phyloP scores from a whole-genome alignment of 129 eudicot genomes.

The Heracleum sosnowskyi region DNA sequence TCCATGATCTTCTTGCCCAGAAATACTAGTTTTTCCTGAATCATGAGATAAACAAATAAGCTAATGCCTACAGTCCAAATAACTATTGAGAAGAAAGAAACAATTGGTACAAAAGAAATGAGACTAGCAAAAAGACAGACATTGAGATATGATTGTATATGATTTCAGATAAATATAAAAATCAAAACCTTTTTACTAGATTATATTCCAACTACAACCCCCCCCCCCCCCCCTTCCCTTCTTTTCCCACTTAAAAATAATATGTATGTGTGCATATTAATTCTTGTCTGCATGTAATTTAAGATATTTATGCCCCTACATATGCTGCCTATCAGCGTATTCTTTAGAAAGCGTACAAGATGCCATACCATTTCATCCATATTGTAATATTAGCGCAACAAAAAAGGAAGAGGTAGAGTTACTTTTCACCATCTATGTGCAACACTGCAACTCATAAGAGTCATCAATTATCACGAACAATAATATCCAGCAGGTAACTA shows the following conservation, averaged over 20 bases:
- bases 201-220: not conserved
- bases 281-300: not conserved
- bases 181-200: not conserved
- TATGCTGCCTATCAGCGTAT: not conserved
- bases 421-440: not conserved
- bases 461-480: not conserved
- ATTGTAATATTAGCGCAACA: not conserved
- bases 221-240: not conserved
- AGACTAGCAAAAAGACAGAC: not conserved
- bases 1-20: slow-evolving; percentile 36
- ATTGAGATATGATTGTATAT: not conserved
- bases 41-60: not conserved
- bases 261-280: not conserved
- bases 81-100: not conserved
- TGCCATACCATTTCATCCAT: not conserved
- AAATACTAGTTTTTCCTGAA: slow-evolving; percentile 46
- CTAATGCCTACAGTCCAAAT: not conserved
- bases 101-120: not conserved
- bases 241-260: too few relatives aligned
- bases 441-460: not conserved
- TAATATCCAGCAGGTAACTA: not conserved
- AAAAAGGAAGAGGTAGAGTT: not conserved
- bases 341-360: not conserved
- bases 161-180: not conserved
- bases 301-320: not conserved